Evolutionary conservation across 495 filamentous ascomycete genomes (phyloP), one percentile per base, ranked within the genome.

Genomic region (Penicillium goetzii): DNA sequence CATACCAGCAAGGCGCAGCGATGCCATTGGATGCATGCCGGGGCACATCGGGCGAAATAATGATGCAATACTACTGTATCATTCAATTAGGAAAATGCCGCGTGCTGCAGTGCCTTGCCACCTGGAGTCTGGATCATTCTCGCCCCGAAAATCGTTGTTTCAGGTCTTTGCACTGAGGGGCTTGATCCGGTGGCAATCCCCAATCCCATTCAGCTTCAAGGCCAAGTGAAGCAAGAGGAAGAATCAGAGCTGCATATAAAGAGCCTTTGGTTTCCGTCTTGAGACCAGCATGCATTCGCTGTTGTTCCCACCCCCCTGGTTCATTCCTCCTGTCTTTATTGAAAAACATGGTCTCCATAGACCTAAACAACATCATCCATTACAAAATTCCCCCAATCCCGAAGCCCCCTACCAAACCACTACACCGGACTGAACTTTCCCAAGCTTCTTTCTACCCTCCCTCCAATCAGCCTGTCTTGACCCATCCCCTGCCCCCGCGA

Each of bases 301-400:
- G 8, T 32, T 32, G 6, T 32, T 32, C 30, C 2, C 30, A n/a
- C 30, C 1, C 5, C 2, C 6, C 30, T 8, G 5, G 30, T 32
- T 32, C 11, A 26, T 50, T 25, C n/a, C 19, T 50, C 45, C 25
- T 25, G 19, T 19, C 45, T 50, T 19, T 40, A 2, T 0, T 50
- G 47, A 19, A 50, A 50, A 57, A 12, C 40, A 57, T 57, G n/a
- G 34, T 41, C 40, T 41, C 55, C n/a, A 57, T 57, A 21, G 40
- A 41, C 26, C 36, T 57, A 15, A 19, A 57, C 36, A 28, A 57
- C 23, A 57, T 57, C 36, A 43, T 57, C 55, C n/a, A 57, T 41
- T 57, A 57, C 26, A 15, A 41, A 19, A 34, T 34, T 34, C 38
- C 55, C 25, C 34, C 55, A 17, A 50, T 50, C 47, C 47, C 47